Evolutionary conservation across 768 basidiomycete species (phyloP), one percentile per base, ranked within the genome.

Genomic region (Gelatoporia subvermispora): DNA sequence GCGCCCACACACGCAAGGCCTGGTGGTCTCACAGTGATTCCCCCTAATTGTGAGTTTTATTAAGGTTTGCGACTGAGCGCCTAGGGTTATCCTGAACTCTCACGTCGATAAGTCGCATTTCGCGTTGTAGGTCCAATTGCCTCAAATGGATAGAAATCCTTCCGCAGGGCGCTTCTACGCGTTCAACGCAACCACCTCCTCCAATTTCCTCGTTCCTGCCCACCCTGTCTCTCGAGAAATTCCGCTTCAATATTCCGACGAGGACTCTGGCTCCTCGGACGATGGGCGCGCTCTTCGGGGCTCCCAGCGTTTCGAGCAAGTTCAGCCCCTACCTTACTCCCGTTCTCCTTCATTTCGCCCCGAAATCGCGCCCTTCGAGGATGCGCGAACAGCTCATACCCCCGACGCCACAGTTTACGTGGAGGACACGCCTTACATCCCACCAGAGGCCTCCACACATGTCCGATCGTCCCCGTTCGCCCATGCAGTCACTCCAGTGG

Each of bases 101-200:
- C 55, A 57, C 55, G 55, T 48, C 42, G 40, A 53, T 49, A 43
- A 57, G 41, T 41, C 49, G 37, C 51, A 24, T 51, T 56, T 54
- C 52, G 39, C 50, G 47, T 50, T 49, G 48, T 54, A 48, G 39
- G 52, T 54, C 49, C 56, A 39, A 48, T 54, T 57, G 48, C 56
- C 56, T 52, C 49, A 54, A 31, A 57, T 57, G 56, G 56, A 49
- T 50, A 49, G 38, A 41, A 44, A 54, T 47, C 44, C 50, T 53
- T 49, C 56, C 38, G 10, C 50, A 47, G 50, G 53, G 56, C 56
- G 56, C 56, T 49, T 54, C 50, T 50, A 49, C 44, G 41, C 49
- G 42, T 52, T 54, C 56, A 43, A 50, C 48, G 38, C 45, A 9
- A 13, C 44, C 50, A 35, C 41, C 47, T 24, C 48, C 41, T 38